Evolutionary conservation across 495 filamentous ascomycete species (phyloP).

Genomic region (Penicillium pulvis): DNA sequence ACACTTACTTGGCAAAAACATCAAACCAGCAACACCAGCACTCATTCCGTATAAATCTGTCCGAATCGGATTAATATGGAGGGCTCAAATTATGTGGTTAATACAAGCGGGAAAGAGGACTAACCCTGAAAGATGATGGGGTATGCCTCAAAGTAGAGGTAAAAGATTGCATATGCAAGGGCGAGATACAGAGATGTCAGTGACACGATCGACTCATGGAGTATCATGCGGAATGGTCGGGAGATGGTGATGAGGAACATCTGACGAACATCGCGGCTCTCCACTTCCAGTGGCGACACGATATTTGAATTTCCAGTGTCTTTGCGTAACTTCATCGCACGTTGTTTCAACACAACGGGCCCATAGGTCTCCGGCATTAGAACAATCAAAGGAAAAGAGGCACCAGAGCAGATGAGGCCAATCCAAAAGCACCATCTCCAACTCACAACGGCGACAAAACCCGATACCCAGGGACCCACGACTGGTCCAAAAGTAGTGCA

Average conservation of each 20-base stretch:
- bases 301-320: constrained; percentile 58
- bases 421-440: constrained; percentile 72
- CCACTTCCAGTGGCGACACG: constrained; percentile 48
- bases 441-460: constrained; percentile 57
- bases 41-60: constrained; percentile 41
- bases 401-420: constrained; percentile 56
- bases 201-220: constrained; percentile 62
- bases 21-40: constrained; percentile 34
- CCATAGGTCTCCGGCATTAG: constrained; percentile 68
- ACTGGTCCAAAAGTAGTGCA: constrained; percentile 65
- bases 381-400: constrained; percentile 44
- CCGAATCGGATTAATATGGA: constrained; percentile 2
- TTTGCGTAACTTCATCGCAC: constrained; percentile 66
- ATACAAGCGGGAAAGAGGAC: neutral
- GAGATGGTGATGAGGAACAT: constrained; percentile 48
- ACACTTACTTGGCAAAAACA: constrained; percentile 39
- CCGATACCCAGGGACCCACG: constrained; percentile 64
- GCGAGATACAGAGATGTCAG: constrained; percentile 69
- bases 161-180: constrained; percentile 72
- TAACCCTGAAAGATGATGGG: constrained; percentile 63
- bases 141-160: constrained; percentile 71
- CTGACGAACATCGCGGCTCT: constrained; percentile 46
- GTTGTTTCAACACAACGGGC: constrained; percentile 64
- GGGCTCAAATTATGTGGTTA: neutral
- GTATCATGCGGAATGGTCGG: constrained; percentile 47